Evolutionary conservation across 169 alveolate species (phyloP).

Genomic region (Eimeria maxima): DNA sequence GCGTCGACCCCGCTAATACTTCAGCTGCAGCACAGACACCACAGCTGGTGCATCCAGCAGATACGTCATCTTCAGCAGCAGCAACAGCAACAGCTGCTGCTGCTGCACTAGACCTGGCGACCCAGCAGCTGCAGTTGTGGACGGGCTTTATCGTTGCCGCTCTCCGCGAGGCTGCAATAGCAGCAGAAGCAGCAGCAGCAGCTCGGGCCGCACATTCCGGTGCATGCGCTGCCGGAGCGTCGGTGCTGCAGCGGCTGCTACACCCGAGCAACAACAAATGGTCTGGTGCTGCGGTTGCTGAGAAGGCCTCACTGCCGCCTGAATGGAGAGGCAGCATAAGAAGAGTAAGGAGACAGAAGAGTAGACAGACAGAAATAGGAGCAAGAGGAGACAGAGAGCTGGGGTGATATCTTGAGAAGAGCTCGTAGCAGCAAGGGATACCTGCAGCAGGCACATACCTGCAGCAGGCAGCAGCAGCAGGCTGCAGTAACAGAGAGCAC

Average conservation of each 20-base stretch:
- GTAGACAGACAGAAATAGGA: not conserved
- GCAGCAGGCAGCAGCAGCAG: not conserved
- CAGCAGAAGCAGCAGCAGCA: conserved; percentile 36
- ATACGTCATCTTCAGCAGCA: not conserved
- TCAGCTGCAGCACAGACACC: conserved; percentile 19
- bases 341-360: not conserved
- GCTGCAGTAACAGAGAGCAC: not conserved
- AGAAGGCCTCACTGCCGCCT: not conserved
- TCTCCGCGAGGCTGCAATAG: too few relatives aligned
- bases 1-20: not conserved
- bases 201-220: not conserved
- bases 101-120: conserved; percentile 32
- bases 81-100: conserved; percentile 33
- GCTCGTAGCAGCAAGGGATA: too few relatives aligned
- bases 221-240: conserved; percentile 40
- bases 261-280: conserved; percentile 35
- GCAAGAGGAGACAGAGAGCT: not conserved
- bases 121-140: conserved; percentile 46
- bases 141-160: not conserved
- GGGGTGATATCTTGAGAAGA: too few relatives aligned
- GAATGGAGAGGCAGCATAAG: conserved; percentile 18
- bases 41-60: not conserved
- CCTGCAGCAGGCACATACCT: too few relatives aligned
- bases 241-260: not conserved
- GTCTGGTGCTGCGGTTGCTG: conserved; percentile 17